These are phyloP conservation scores for Orbilia javanica DNA, from an alignment of 2,329 filamentous ascomycete species.

Conservation along the genomic window DNA sequence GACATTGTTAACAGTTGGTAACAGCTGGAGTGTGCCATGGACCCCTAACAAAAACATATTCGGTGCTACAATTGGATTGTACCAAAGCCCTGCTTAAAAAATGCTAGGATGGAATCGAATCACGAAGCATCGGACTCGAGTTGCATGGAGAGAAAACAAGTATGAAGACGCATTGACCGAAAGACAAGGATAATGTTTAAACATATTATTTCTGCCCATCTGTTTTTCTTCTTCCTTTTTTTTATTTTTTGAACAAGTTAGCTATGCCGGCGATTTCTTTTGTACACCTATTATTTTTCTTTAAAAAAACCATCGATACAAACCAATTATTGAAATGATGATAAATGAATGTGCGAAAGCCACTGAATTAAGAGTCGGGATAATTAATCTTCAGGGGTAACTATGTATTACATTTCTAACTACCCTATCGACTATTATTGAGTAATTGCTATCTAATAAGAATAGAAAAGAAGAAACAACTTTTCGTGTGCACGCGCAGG, in stretches of 20 bases:
- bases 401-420: neutral
- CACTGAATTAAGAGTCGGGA: neutral
- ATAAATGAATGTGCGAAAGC: neutral
- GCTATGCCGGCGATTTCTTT: conserved; percentile 1
- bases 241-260: neutral
- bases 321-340: too few relatives aligned
- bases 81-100: conserved; percentile 14
- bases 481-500: neutral
- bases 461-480: neutral
- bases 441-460: neutral
- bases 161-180: neutral
- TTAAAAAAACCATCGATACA: neutral
- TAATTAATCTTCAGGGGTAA: neutral
- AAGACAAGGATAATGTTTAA: conserved; percentile 16
- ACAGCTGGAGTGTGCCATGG: conserved; percentile 27
- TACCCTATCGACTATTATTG: neutral
- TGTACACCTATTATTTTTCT: neutral
- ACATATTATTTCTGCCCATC: neutral
- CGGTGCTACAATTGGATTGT: conserved; percentile 24
- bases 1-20: conserved; percentile 32
- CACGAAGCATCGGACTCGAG: too few relatives aligned
- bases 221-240: neutral
- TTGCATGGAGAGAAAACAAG: neutral
- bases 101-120: neutral
- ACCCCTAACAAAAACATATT: conserved; percentile 35